Evolutionary conservation across 2,329 filamentous ascomycete genomes (phyloP).

Genomic region (Diaporthe eres): DNA sequence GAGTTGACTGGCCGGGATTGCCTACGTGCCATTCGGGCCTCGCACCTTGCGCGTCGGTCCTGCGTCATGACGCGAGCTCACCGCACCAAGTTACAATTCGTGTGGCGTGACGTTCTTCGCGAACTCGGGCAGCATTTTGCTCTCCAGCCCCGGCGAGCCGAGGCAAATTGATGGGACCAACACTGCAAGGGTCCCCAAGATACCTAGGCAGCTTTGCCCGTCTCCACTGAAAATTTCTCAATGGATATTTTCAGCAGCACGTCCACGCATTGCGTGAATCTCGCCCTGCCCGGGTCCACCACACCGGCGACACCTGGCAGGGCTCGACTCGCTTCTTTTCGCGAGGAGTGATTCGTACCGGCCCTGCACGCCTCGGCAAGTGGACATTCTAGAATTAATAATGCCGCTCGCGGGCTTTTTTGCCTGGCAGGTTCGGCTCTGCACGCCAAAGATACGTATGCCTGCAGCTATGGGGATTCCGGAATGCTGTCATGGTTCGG

Average conservation of each 20-base stretch:
- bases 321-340: constrained; percentile 11
- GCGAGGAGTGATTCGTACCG: not conserved
- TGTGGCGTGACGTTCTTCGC: not conserved
- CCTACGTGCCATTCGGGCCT: not conserved
- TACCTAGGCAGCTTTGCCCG: constrained; percentile 15
- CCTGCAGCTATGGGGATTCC: constrained; percentile 1
- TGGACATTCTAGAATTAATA: constrained; percentile 21
- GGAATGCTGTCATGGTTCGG: constrained; percentile 12
- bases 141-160: constrained; percentile 35
- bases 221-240: constrained; percentile 33
- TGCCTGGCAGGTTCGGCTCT: not conserved
- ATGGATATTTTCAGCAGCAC: constrained; percentile 30
- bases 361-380: constrained; percentile 40
- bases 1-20: not conserved
- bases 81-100: not conserved
- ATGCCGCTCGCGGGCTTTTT: not conserved
- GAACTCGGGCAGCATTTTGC: constrained; percentile 6
- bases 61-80: constrained; percentile 9
- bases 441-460: constrained; percentile 2
- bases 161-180: constrained; percentile 1
- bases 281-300: constrained; percentile 34
- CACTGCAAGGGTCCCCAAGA: not conserved
- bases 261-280: not conserved
- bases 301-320: not conserved
- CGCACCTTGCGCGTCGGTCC: not conserved